Conservation (phyloP, 805 yeast species). For the Metschnikowia kunwiensis region DNA sequence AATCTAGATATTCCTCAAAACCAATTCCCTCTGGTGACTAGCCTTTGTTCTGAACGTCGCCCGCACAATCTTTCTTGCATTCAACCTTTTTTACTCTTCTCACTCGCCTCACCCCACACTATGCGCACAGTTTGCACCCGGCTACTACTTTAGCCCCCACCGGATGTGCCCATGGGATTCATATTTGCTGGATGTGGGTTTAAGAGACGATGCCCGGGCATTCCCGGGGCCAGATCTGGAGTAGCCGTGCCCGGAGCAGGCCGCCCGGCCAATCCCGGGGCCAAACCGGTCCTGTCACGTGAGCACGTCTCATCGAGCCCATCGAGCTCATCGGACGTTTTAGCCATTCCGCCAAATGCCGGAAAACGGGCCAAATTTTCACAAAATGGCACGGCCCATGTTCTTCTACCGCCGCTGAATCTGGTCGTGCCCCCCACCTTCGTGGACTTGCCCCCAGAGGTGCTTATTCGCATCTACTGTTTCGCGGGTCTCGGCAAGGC, state of each 20-base stretch:
- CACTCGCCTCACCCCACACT: too few species aligned
- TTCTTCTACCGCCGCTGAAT: background rate
- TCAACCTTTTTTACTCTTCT: too few species aligned
- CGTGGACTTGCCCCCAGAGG: slow-evolving; percentile 42
- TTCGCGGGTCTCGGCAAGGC: slow-evolving; percentile 27
- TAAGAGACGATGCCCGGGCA: background rate
- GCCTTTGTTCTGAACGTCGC: too few species aligned
- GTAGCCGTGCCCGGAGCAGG: background rate
- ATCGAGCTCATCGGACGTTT: background rate
- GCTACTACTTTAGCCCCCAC: too few species aligned
- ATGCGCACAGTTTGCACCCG: too few species aligned
- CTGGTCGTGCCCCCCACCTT: slow-evolving; percentile 16
- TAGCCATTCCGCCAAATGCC: too few species aligned
- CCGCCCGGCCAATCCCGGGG: background rate
- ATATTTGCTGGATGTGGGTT: slow-evolving; percentile 4
- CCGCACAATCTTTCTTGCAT: too few species aligned
- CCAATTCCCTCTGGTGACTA: too few species aligned
- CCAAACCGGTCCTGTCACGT: background rate
- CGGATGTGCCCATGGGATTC: slow-evolving; percentile 9
- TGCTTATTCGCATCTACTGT: slow-evolving; percentile 39
- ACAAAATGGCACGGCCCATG: background rate
- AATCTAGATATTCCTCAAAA: too few species aligned
- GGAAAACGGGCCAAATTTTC: background rate
- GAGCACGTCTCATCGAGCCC: slow-evolving; percentile 1
- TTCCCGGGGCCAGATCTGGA: background rate